phyloP scores from a whole-genome alignment of 1,139 yeast genomes.

The Zygosaccharomyces sapae region DNA sequence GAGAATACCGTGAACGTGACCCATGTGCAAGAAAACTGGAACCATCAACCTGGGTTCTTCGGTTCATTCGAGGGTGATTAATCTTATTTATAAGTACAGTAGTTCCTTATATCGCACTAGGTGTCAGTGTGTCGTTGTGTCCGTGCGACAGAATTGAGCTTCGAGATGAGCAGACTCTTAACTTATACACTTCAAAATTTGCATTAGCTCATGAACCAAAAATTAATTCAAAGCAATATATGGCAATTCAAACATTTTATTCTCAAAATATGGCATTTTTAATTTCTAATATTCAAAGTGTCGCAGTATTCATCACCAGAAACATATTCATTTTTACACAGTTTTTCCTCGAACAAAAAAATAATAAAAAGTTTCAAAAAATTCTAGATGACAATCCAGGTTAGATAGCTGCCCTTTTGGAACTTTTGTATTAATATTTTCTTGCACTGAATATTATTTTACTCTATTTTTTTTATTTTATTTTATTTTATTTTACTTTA shows the following conservation, averaged over 20 bases:
- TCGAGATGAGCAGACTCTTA: not conserved
- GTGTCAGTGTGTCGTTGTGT: not conserved
- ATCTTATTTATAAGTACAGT: not conserved
- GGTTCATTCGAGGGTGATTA: not conserved
- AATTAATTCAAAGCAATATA: not conserved
- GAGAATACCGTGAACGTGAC: not conserved
- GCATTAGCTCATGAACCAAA: not conserved
- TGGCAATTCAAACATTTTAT: not conserved
- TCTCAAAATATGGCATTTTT: not conserved
- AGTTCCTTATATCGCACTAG: not conserved
- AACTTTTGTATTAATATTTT: too few relatives aligned
- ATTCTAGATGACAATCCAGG: too few relatives aligned
- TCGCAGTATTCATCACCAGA: not conserved
- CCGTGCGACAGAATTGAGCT: too few relatives aligned
- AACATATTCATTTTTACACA: not conserved
- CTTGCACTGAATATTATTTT: not conserved
- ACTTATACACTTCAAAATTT: not conserved
- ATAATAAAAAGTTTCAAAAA: too few relatives aligned
- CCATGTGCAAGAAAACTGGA: not conserved
- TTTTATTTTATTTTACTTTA: slow-evolving; percentile 1
- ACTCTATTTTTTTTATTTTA: not conserved
- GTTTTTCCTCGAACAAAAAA: not conserved
- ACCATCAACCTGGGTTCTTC: not conserved
- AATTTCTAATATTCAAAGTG: not conserved
- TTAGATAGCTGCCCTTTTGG: too few relatives aligned